Base-by-base conservation (phyloP, 108 stramenopile genomes). In the Epithemia pelagica region DNA sequence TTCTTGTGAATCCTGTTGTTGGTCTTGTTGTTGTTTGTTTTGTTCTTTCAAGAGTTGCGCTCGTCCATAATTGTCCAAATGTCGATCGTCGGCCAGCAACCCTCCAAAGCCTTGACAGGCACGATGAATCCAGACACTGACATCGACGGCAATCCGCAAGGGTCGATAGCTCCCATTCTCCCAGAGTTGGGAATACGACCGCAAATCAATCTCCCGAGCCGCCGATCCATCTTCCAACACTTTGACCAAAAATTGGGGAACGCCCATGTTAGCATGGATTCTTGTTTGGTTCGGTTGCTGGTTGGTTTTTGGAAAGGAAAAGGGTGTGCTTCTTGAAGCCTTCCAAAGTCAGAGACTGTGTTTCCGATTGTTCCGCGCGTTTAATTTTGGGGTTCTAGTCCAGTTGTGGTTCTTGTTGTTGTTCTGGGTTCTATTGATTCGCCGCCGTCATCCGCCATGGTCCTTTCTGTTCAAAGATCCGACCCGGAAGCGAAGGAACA, bases 51-150 rank as follows among this genome's bases (percentile, higher is more conserved):
- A 28, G 32, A 90, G 64, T 57, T 76, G 33, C 0, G 79, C 78
- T 60, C 89, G 58, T 21, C 92, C 92, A 65, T 80, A 85, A 66
- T 87, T 85, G 0, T 82, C 77, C 64, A 93, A 72, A 66, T 87
- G 82, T 1, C 88, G 71, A 51, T 87, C 89, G 65, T 93, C 92
- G 64, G 75, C 67, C 55, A 93, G 65, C 33, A 61, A 56, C 0
- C 72, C 74, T 10, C 86, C 85, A 66, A 74, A 64, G 1, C 83
- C 87, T 63, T 79, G 73, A 18, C 73, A 67, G 8, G 87, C 89
- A 1, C 69, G 63, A 27, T 88, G 74, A 22, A 93, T 84, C 89
- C 87, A 93, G 0, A 75, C 73, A 10, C 69, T 66, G 28, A 89
- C 72, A 62, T 93, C 92, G 10, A 93, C 65, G 20, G 85, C 92